Conservation (phyloP, 805 yeast genomes). For the Ogataea paraovalis region DNA sequence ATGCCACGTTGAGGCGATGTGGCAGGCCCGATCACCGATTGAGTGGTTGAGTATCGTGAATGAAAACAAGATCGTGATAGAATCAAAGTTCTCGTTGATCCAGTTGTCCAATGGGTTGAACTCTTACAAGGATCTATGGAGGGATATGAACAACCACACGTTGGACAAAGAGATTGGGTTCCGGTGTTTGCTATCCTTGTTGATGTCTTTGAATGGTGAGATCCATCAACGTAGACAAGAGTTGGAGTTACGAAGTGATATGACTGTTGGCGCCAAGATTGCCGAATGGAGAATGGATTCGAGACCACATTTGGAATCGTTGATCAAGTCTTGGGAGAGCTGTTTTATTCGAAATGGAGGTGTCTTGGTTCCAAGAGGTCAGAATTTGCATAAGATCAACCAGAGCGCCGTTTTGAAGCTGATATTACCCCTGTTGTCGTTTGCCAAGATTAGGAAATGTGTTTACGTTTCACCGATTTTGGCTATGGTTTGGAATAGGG, state of each 20-base stretch:
- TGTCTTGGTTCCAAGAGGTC: constrained; percentile 47
- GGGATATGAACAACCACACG: constrained; percentile 41
- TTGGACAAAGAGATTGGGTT: constrained; percentile 39
- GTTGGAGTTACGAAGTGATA: constrained; percentile 26
- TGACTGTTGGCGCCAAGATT: constrained; percentile 40
- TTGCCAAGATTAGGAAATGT: constrained; percentile 65
- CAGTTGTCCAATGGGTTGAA: constrained; percentile 54
- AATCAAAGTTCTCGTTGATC: constrained; percentile 51
- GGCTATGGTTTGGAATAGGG: constrained; percentile 56
- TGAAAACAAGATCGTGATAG: constrained; percentile 37
- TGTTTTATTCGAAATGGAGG: constrained; percentile 63
- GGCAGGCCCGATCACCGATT: constrained; percentile 46
- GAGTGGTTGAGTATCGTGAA: constrained; percentile 49
- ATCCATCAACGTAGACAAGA: constrained; percentile 49
- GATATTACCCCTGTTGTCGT: constrained; percentile 60
- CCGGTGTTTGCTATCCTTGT: constrained; percentile 49
- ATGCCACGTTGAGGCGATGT: constrained; percentile 54
- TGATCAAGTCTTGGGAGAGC: constrained; percentile 67
- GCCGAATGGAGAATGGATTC: constrained; percentile 64
- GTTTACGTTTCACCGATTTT: constrained; percentile 59
- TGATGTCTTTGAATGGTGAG: constrained; percentile 64
- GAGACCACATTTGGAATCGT: constrained; percentile 52
- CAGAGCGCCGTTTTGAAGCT: constrained; percentile 56
- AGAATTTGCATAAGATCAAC: constrained; percentile 44
- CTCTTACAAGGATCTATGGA: constrained; percentile 48